Evolutionary conservation across 108 stramenopile species (phyloP).

Genomic region (Skeletonema marinoi): DNA sequence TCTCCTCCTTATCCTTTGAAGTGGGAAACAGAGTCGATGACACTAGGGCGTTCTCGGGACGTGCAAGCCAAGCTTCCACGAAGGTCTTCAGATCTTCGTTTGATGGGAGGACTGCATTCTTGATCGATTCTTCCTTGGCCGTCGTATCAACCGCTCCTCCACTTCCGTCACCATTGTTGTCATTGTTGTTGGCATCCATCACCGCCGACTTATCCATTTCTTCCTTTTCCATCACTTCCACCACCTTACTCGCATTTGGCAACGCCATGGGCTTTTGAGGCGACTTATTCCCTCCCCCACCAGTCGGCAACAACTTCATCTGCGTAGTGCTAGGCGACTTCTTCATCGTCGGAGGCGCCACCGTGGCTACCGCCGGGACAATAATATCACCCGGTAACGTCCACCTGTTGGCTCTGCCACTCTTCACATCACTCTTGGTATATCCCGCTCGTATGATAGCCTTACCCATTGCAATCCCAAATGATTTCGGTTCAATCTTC

Average conservation of each 20-base stretch:
- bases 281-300: background rate
- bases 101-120: background rate
- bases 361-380: background rate
- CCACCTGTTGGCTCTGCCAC: slow-evolving; percentile 22
- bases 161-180: background rate
- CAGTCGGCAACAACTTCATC: background rate
- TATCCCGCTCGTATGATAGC: slow-evolving; percentile 26
- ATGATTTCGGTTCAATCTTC: slow-evolving; percentile 19
- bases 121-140: background rate
- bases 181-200: background rate
- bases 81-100: background rate
- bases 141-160: no score
- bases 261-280: background rate
- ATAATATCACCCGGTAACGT: slow-evolving; percentile 2
- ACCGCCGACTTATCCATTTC: background rate
- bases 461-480: slow-evolving; percentile 26
- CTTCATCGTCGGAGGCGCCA: background rate
- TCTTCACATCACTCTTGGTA: slow-evolving; percentile 10
- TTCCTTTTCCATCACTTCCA: background rate
- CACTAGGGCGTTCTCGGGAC: background rate
- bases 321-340: background rate
- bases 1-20: slow-evolving; percentile 6
- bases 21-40: background rate
- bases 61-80: background rate
- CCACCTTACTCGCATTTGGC: background rate